Percentiles rank a stretch among this genome's conserved stretches.
Evolutionary conservation across 495 filamentous ascomycete genomes (phyloP).

Genomic region (Hypoxylon lenormandii): DNA sequence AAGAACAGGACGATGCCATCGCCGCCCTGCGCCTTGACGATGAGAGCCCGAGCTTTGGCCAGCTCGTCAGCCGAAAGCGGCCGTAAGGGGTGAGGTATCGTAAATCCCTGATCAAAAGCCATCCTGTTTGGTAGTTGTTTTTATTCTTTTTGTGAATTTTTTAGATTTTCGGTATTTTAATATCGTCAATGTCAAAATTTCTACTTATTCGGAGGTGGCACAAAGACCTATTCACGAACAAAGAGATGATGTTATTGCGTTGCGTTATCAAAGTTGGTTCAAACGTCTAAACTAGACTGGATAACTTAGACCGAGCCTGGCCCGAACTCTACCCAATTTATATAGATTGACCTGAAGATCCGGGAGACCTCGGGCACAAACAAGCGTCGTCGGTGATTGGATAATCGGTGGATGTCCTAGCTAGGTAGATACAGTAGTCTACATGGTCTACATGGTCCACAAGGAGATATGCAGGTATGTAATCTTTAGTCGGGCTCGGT

Average conservation of each 20-base stretch:
- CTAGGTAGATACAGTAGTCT: conserved; percentile 3
- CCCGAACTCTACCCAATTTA: conserved; percentile 37
- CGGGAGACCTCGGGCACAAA: conserved; percentile 36
- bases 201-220: neutral
- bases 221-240: conserved; percentile 19
- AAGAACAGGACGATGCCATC: conserved; percentile 63
- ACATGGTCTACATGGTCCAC: conserved; percentile 1
- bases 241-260: no score
- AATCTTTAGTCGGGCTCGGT: conserved; percentile 38
- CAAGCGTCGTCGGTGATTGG: conserved; percentile 32
- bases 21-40: conserved; percentile 45
- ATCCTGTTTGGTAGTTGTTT: conserved; percentile 24
- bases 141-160: conserved; percentile 5
- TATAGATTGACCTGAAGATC: conserved; percentile 35
- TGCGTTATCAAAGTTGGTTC: neutral
- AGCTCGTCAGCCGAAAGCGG: conserved; percentile 71
- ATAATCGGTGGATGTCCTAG: conserved; percentile 7
- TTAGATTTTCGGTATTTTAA: conserved; percentile 1
- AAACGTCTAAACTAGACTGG: conserved; percentile 22
- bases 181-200: no score
- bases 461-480: conserved; percentile 34
- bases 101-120: conserved; percentile 29
- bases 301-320: conserved; percentile 8
- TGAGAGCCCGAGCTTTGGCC: conserved; percentile 51
- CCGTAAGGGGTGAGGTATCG: conserved; percentile 67